A percentile compares a stretch with the other conserved stretches of the same genome.
Conservation (phyloP, 2,329 filamentous ascomycete species). For the Epichloe scottii region DNA sequence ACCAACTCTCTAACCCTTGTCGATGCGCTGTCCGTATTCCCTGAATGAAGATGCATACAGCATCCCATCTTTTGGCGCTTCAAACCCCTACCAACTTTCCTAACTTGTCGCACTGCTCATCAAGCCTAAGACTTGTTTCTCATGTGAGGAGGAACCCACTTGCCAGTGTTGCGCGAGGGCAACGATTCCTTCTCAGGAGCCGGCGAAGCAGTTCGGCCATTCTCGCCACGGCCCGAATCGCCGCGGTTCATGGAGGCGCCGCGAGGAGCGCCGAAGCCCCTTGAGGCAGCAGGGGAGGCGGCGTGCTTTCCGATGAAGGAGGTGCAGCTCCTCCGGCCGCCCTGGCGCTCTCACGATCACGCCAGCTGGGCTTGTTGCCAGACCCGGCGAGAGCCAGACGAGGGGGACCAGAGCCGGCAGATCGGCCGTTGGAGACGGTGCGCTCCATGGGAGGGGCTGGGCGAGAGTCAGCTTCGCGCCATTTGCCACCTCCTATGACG, state of each 20-base stretch:
- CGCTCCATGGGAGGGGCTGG: conserved; percentile 26
- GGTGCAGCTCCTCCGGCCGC: conserved; percentile 20
- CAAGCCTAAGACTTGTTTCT: conserved; percentile 19
- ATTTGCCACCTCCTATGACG: conserved; percentile 25
- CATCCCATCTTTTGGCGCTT: background rate
- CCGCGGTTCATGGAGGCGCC: conserved; percentile 31
- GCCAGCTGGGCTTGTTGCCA: conserved; percentile 55
- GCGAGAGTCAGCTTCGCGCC: conserved; percentile 28
- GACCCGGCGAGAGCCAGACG: conserved; percentile 47
- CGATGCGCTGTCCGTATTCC: background rate
- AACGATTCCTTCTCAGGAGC: conserved; percentile 35
- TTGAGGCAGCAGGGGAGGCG: conserved; percentile 33
- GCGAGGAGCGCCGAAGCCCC: conserved; percentile 17
- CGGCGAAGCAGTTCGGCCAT: conserved; percentile 26
- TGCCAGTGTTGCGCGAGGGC: conserved; percentile 40
- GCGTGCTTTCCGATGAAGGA: conserved; percentile 28
- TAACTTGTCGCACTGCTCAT: background rate
- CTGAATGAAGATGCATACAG: background rate
- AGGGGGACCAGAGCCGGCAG: conserved; percentile 38
- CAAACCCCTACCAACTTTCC: background rate
- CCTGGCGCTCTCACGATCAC: conserved; percentile 53
- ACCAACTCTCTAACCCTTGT: background rate
- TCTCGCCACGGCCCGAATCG: conserved; percentile 30
- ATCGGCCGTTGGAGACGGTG: conserved; percentile 34
- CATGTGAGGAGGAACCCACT: conserved; percentile 43